These are phyloP conservation scores for Fusarium staphyleae DNA, from an alignment of 2,329 filamentous ascomycete genomes.

Conservation along the genomic window DNA sequence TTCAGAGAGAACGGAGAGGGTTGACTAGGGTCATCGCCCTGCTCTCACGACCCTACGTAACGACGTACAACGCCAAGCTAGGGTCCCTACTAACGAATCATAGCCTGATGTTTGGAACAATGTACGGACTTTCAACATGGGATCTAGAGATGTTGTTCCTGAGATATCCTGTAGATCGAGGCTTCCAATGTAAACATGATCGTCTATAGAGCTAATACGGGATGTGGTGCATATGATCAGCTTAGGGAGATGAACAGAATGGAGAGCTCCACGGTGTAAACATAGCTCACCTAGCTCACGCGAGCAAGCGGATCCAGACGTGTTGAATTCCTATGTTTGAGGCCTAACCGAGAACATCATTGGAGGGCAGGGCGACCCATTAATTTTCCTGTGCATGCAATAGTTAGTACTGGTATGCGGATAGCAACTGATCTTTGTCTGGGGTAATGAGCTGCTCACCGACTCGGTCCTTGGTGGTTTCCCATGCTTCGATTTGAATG, in stretches of 20 bases:
- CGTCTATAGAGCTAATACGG: too few species aligned
- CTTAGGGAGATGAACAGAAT: too few species aligned
- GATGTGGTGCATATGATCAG: too few species aligned
- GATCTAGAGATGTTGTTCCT: too few species aligned
- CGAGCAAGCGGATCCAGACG: background rate
- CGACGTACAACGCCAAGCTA: too few species aligned
- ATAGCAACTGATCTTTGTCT: background rate
- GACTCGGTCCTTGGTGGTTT: slow-evolving; percentile 1
- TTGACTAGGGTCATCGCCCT: slow-evolving; percentile 14
- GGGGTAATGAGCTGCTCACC: slow-evolving; percentile 1
- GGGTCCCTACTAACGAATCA: too few species aligned
- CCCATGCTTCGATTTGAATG: background rate
- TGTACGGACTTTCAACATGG: too few species aligned
- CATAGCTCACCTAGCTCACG: background rate
- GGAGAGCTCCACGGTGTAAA: background rate
- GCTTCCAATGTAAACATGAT: too few species aligned
- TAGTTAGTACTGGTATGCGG: too few species aligned
- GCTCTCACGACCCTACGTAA: slow-evolving; percentile 3
- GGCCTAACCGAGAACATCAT: background rate
- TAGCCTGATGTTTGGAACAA: too few species aligned
- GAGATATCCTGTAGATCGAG: too few species aligned
- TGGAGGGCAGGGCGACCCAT: background rate
- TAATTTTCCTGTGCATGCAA: slow-evolving; percentile 1
- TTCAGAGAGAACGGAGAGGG: slow-evolving; percentile 7
- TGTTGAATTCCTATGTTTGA: background rate